Percentiles rank a stretch among this genome's conserved stretches.
These are phyloP conservation scores for Ogataea glucozyma DNA, from an alignment of 805 yeast genomes.

Conservation along the genomic window DNA sequence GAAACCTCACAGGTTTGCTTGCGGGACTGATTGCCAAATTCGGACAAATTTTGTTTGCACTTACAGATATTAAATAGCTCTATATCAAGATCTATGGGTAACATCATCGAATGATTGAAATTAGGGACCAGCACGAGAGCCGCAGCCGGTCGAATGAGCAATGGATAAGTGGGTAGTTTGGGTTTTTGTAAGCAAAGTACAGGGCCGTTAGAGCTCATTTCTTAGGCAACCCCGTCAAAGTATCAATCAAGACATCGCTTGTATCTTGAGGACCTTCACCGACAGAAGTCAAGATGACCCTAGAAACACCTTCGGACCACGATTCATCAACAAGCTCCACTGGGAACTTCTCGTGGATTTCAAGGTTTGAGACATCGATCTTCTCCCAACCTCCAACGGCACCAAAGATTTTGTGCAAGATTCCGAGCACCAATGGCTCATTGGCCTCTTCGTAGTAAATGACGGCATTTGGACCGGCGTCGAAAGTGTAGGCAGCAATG, in stretches of 20 bases:
- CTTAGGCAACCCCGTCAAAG: slow-evolving; percentile 61
- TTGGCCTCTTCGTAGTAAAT: slow-evolving; percentile 80
- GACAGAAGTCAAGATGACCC: slow-evolving; percentile 79
- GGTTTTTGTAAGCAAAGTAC: slow-evolving; percentile 1
- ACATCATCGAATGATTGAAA: too few relatives aligned
- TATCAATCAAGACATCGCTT: slow-evolving; percentile 55
- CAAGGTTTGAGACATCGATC: slow-evolving; percentile 19
- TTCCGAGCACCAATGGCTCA: slow-evolving; percentile 71
- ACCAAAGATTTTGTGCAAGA: slow-evolving; percentile 60
- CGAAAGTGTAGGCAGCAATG: slow-evolving; percentile 95
- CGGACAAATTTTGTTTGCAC: too few relatives aligned
- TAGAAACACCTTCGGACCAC: slow-evolving; percentile 62
- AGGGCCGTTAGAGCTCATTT: slow-evolving; percentile 6
- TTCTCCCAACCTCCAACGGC: slow-evolving; percentile 70
- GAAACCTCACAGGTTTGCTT: too few relatives aligned
- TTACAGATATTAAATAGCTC: too few relatives aligned
- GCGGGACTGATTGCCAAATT: too few relatives aligned
- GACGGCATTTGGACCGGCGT: slow-evolving; percentile 99
- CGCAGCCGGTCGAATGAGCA: too few relatives aligned
- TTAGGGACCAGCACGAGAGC: too few relatives aligned
- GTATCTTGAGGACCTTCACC: slow-evolving; percentile 84
- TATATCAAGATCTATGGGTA: too few relatives aligned
- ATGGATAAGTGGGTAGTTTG: too few relatives aligned
- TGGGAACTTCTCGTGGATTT: slow-evolving; percentile 28
- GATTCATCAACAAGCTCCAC: slow-evolving; percentile 30